Percentiles rank a stretch among this genome's conserved stretches.
Evolutionary conservation across 257 asterid species (phyloP).

Genomic region (Nicotiana attenuata): DNA sequence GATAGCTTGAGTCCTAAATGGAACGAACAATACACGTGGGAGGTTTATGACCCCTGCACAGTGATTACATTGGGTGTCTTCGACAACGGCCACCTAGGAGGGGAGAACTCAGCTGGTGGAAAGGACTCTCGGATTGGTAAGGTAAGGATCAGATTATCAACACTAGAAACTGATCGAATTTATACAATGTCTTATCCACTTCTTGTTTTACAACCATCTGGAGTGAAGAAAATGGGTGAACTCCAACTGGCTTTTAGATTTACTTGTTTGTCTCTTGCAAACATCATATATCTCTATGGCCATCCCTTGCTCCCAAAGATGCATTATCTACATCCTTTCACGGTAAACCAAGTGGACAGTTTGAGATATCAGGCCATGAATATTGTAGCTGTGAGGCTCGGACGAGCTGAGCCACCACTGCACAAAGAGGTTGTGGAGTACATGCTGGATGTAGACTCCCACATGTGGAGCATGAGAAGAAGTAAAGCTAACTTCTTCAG

Average conservation of each 20-base stretch:
- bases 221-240: constrained; percentile 65
- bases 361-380: constrained; percentile 57
- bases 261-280: constrained; percentile 46
- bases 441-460: constrained; percentile 69
- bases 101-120: constrained; percentile 24
- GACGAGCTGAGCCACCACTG: constrained; percentile 68
- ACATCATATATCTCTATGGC: constrained; percentile 42
- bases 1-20: constrained; percentile 48
- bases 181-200: constrained; percentile 63
- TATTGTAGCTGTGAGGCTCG: constrained; percentile 47
- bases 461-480: constrained; percentile 81
- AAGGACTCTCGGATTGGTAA: constrained; percentile 53
- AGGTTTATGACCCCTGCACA: constrained; percentile 63
- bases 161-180: constrained; percentile 50
- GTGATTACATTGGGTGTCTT: constrained; percentile 59
- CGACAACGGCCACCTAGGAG: constrained; percentile 50
- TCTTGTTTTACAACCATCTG: constrained; percentile 48
- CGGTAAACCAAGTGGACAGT: constrained; percentile 46
- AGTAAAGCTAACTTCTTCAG: constrained; percentile 76
- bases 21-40: constrained; percentile 80
- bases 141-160: constrained; percentile 59
- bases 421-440: constrained; percentile 65
- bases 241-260: constrained; percentile 58
- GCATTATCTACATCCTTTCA: constrained; percentile 67
- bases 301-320: constrained; percentile 59